Base-by-base conservation (phyloP, 2,329 filamentous ascomycete genomes). In the Periconia digitata region DNA sequence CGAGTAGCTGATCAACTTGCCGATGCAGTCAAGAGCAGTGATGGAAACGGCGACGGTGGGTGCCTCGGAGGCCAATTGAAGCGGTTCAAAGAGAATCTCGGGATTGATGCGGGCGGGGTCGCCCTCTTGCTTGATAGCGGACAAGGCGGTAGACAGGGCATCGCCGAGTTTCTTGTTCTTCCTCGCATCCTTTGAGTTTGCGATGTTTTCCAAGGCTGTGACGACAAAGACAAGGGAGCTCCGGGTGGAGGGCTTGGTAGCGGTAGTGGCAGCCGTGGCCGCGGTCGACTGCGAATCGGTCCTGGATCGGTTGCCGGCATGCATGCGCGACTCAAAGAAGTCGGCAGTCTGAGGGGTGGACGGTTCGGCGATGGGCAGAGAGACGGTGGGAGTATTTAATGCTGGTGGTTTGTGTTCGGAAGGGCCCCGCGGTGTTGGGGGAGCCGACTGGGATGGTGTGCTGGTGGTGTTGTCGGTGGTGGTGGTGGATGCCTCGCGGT, bases 1-100 rank as follows among this genome's bases (percentile, higher is more conserved):
- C 16, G 94, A 96, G 72, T 96, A 99, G 64, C 92, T 96, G 69
- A 97, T 97, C 54, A 99, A 85, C 77, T 99, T 99, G 64, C 95
- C 94, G 63, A 99, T 96, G 74, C 92, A 97, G 74, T 99, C 94
- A 65, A 99, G 84, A 6, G 94, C 92, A 32, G 89, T 89, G 18
- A 91, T 95, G 51, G 91, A 89, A 40, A 99, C 80, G 49, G 90
- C 85, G 44, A 92, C 86, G 63, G 90, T 96, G 62, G 86, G 83
- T 8, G 90, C 87, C 69, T 91, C 90, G 29, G 92, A 92, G 40
- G 95, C 94, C 36, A 97, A 81, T 67, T 95, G 89, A 24, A 99
- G 76, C 13, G 94, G 94, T 57, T 87, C 85, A 67, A 99, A 99
- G 60, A 99, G 85, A 47, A 95, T 78, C 70, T 97, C 91, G 27